Conservation (phyloP, 192 early-diverging fungal species). For the Coemansia sp. region DNA sequence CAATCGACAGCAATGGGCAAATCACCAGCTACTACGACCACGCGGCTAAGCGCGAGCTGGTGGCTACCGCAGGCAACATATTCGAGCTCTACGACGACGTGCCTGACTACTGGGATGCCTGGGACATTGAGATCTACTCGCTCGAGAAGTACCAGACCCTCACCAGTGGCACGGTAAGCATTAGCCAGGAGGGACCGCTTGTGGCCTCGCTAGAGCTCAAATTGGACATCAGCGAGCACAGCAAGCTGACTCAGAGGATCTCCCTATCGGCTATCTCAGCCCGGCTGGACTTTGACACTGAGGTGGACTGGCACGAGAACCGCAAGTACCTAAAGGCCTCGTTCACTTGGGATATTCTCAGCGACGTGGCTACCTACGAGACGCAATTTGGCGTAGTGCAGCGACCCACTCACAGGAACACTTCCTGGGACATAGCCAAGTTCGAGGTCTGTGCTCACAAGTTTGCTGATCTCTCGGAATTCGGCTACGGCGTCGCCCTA, state of each 20-base stretch:
- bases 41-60: slow-evolving; percentile 49
- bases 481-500: slow-evolving; percentile 88
- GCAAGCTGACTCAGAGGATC: slow-evolving; percentile 72
- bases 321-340: slow-evolving; percentile 88
- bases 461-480: slow-evolving; percentile 91
- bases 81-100: slow-evolving; percentile 87
- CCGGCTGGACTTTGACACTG: slow-evolving; percentile 82
- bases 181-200: slow-evolving; percentile 75
- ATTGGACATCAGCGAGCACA: slow-evolving; percentile 61
- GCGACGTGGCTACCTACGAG: slow-evolving; percentile 90
- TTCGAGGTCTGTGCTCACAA: slow-evolving; percentile 98
- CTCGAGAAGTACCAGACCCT: slow-evolving; percentile 77
- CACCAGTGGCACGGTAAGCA: slow-evolving; percentile 44
- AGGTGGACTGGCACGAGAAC: slow-evolving; percentile 90
- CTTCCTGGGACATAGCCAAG: slow-evolving; percentile 75
- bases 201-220: slow-evolving; percentile 67
- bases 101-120: slow-evolving; percentile 83
- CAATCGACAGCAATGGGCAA: slow-evolving; percentile 69
- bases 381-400: slow-evolving; percentile 89
- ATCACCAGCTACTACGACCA: slow-evolving; percentile 65
- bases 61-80: slow-evolving; percentile 62
- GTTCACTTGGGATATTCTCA: slow-evolving; percentile 78
- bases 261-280: slow-evolving; percentile 69
- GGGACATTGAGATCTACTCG: slow-evolving; percentile 88
- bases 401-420: slow-evolving; percentile 93